phyloP scores from a whole-genome alignment of 1,139 yeast species.

The Schwanniomyces etchellsii region DNA sequence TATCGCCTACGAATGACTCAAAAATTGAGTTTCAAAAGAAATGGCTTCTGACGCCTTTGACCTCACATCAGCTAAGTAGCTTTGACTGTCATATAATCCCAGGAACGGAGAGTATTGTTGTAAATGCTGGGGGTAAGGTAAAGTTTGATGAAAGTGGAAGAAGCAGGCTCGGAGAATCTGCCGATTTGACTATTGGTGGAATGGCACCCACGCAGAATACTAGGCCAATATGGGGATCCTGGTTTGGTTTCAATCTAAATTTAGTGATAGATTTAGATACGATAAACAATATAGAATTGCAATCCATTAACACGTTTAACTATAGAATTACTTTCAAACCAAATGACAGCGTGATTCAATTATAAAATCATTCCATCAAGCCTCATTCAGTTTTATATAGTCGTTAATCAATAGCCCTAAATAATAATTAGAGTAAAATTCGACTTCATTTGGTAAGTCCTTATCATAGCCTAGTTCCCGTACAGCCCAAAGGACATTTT shows the following conservation, averaged over 20 bases:
- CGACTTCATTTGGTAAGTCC: conserved; percentile 9
- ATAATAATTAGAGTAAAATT: conserved; percentile 26
- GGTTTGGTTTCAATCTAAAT: conserved; percentile 61
- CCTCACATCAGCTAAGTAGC: conserved; percentile 59
- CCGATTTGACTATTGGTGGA: conserved; percentile 31
- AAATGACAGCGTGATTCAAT: conserved; percentile 43
- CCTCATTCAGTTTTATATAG: conserved; percentile 14
- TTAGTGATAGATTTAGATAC: conserved; percentile 55
- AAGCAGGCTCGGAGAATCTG: conserved; percentile 56
- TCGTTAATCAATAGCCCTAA: conserved; percentile 30
- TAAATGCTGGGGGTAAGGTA: conserved; percentile 59
- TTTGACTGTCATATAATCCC: conserved; percentile 71
- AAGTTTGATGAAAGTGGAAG: conserved; percentile 71
- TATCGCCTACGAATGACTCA: conserved; percentile 36
- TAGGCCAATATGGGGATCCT: conserved; percentile 54
- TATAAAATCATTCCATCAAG: conserved; percentile 13
- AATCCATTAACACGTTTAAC: conserved; percentile 52
- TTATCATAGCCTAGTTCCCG: conserved; percentile 22
- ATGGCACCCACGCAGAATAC: conserved; percentile 9
- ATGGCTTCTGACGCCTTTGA: conserved; percentile 57
- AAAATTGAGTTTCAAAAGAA: conserved; percentile 56
- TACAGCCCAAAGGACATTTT: conserved; percentile 58
- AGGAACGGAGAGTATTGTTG: conserved; percentile 51
- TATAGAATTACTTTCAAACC: conserved; percentile 65
- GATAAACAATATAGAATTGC: conserved; percentile 32